Evolutionary conservation across 169 alveolate species (phyloP), one percentile per base, ranked within the genome.

Genomic region (Cryptosporidium sp.): DNA sequence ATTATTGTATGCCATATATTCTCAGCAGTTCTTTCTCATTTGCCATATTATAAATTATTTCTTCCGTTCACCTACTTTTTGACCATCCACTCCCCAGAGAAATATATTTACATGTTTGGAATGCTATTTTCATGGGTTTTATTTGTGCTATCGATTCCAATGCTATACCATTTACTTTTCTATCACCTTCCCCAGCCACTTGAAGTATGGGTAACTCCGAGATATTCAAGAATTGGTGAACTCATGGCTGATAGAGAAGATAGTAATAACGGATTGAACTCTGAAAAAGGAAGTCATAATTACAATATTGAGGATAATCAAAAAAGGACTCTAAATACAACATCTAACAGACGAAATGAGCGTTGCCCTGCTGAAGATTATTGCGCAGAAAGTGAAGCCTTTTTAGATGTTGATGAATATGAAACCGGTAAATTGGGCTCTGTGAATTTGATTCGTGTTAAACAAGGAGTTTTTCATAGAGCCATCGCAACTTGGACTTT

Each of bases 121-220:
- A 18, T 62, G 26, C 16, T 80, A 45, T 33, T 62, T 14, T 59
- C 80, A 12, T 80, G 89, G 89, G 45, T 80, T 23, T 43, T 80
- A 12, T 80, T 80, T 50, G 80, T 65, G 21, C 33, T 52, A 29
- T 80, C 89, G 6, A 62, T 58, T 26, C 89, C 89, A 16, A 80
- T 80, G 89, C 31, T 80, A 39, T 80, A 80, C 70, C 89, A 80
- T 48, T 31, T 80, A 39, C 70, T 80, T 26, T 80, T 62, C 31
- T 80, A 80, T 29, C 89, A 80, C 12, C 70, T 80, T n/a, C 89
- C 89, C 1, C 89, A 80, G 52, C 89, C 89, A 61, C 75, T 80
- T 9, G 89, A 80, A 50, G 89, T 80, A n/a, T 80, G 89, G 89
- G 75, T 80, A 29, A 59, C 89, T 41, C 73, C 86, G 8, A 33